These are phyloP conservation scores for Tulasnella sp. DNA, from an alignment of 768 basidiomycete species.

Conservation along the genomic window DNA sequence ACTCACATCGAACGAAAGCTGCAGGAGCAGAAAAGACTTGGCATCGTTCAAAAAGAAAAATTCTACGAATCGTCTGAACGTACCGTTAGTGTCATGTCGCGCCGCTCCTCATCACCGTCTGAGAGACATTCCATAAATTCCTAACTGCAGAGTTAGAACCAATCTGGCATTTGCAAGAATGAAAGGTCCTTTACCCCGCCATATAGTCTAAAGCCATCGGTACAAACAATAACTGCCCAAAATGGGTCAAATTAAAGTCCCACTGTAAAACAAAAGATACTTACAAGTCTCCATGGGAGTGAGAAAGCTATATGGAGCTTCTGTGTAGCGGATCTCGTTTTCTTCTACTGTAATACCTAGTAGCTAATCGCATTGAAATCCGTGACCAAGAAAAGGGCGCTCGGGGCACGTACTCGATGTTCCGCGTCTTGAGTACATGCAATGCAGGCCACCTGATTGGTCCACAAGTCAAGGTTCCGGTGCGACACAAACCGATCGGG, in stretches of 20 bases:
- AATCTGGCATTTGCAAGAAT: not conserved
- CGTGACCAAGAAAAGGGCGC: not conserved
- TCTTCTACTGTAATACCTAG: not conserved
- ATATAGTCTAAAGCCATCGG: not conserved
- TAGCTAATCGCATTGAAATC: not conserved
- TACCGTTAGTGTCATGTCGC: not conserved
- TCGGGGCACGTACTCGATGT: not conserved
- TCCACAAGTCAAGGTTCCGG: not conserved
- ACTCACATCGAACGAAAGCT: not conserved
- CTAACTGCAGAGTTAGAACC: not conserved
- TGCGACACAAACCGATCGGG: not conserved
- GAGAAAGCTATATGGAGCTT: not conserved
- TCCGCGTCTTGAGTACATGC: not conserved
- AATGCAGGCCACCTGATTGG: not conserved
- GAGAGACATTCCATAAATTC: not conserved
- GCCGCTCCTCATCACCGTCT: not conserved
- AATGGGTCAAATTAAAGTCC: not conserved
- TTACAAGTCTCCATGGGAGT: not conserved
- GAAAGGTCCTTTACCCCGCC: not conserved
- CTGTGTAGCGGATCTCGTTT: not conserved
- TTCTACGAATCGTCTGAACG: not conserved
- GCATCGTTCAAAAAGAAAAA: not conserved
- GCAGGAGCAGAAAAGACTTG: not conserved
- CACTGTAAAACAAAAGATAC: not conserved
- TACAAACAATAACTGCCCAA: not conserved